These are phyloP conservation scores for Moniliella sp. DNA, from an alignment of 1,284 basidiomycete species.

Conservation along the genomic window DNA sequence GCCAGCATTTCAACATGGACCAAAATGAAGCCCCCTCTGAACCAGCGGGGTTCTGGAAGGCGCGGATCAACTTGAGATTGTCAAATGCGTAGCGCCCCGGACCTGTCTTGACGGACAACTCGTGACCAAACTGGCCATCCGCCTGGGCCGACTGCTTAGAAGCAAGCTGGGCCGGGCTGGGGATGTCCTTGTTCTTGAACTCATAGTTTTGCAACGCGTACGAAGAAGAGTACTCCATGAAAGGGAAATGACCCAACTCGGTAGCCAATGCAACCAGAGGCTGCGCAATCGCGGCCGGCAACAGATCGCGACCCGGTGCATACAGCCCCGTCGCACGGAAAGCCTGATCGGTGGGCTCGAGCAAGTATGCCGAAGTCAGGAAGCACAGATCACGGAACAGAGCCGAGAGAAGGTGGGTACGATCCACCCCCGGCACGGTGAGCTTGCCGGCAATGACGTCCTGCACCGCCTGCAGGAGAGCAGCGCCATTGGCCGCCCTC, in stretches of 20 bases:
- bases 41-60: conserved; percentile 19
- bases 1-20: conserved; percentile 26
- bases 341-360: conserved; percentile 19
- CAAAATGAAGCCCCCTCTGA: conserved; percentile 21
- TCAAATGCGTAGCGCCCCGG: conserved; percentile 17
- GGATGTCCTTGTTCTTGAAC: conserved; percentile 5
- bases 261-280: conserved; percentile 23
- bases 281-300: conserved; percentile 15
- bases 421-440: background rate
- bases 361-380: conserved; percentile 20
- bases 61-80: conserved; percentile 24
- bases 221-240: conserved; percentile 19
- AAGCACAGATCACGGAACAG: conserved; percentile 30
- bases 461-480: conserved; percentile 9
- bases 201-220: conserved; percentile 25
- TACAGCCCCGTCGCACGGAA: conserved; percentile 20
- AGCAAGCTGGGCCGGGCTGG: background rate
- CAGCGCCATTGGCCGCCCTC: too few species aligned
- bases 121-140: background rate
- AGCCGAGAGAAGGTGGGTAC: conserved; percentile 16
- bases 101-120: conserved; percentile 3
- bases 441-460: conserved; percentile 8
- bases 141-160: background rate
- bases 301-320: conserved; percentile 9
- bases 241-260: conserved; percentile 18